A percentile compares a stretch with the other conserved stretches of the same genome.
Evolutionary conservation across 306 rosid species (phyloP).

Genomic region (Vigna mungo): DNA sequence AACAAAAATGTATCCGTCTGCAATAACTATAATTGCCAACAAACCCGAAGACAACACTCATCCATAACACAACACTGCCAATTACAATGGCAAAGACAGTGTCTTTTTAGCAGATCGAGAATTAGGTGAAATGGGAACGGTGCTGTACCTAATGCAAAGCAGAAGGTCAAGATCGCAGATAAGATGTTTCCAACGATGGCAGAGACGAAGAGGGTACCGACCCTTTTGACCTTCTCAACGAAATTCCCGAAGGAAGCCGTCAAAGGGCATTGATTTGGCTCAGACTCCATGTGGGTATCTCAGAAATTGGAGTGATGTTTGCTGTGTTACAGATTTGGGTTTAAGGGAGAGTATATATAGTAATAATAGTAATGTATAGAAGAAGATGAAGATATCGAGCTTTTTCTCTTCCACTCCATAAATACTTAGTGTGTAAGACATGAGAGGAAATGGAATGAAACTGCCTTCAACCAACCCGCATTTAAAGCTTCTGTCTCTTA

Average conservation of each 20-base stretch:
- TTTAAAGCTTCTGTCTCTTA: slow-evolving; percentile 54
- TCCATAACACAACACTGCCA: not conserved
- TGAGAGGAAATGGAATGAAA: slow-evolving; percentile 39
- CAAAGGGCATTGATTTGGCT: slow-evolving; percentile 56
- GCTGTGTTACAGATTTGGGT: slow-evolving; percentile 44
- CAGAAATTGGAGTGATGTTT: slow-evolving; percentile 12
- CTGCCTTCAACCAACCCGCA: slow-evolving; percentile 76
- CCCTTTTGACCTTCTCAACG: slow-evolving; percentile 59
- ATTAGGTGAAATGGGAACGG: not conserved
- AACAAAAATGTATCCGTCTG: slow-evolving; percentile 12
- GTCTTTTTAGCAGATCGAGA: slow-evolving; percentile 19
- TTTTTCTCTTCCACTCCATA: not conserved
- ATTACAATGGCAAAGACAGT: not conserved
- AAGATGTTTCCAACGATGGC: slow-evolving; percentile 73
- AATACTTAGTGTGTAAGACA: slow-evolving; percentile 55
- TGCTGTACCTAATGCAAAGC: slow-evolving; percentile 80
- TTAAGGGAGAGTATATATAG: slow-evolving; percentile 24
- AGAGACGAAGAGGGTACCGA: slow-evolving; percentile 59
- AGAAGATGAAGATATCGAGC: slow-evolving; percentile 27
- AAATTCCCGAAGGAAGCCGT: slow-evolving; percentile 57
- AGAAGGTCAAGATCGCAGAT: slow-evolving; percentile 91
- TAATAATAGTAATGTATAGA: not conserved
- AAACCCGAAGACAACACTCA: slow-evolving; percentile 21
- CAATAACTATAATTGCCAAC: not conserved
- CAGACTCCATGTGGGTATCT: slow-evolving; percentile 62